Conservation (phyloP, 2,329 filamentous ascomycete species). For the Helminthosporium solani region DNA sequence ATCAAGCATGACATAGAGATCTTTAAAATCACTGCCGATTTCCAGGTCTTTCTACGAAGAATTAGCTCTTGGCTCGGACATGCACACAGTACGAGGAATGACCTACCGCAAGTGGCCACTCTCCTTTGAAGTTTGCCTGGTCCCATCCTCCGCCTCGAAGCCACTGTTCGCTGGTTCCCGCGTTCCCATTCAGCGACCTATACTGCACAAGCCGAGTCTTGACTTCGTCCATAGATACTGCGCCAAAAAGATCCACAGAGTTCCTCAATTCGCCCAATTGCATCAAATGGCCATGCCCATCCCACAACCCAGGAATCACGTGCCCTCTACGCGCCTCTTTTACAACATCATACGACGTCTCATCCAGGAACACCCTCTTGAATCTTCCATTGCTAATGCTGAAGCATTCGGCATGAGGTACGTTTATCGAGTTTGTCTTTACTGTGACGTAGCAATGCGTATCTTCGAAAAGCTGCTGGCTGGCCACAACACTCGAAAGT, state of each 20-base stretch:
- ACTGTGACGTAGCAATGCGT: conserved; percentile 50
- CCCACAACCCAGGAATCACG: conserved; percentile 68
- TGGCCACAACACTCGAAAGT: conserved; percentile 25
- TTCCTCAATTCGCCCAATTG: conserved; percentile 68
- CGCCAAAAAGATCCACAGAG: conserved; percentile 64
- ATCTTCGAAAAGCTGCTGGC: conserved; percentile 26
- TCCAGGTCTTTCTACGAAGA: conserved; percentile 54
- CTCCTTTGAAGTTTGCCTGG: conserved; percentile 63
- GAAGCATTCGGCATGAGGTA: conserved; percentile 55
- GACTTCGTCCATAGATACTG: conserved; percentile 57
- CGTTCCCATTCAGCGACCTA: conserved; percentile 50
- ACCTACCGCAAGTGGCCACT: conserved; percentile 63
- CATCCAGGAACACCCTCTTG: conserved; percentile 47
- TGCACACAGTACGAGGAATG: too few relatives aligned
- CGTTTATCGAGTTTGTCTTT: conserved; percentile 43
- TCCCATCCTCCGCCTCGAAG: conserved; percentile 70
- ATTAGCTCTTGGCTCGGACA: background rate
- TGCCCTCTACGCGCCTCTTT: conserved; percentile 48
- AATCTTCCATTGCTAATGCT: conserved; percentile 56
- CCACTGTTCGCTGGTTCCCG: conserved; percentile 60
- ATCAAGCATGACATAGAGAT: conserved; percentile 67
- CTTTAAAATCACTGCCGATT: conserved; percentile 53
- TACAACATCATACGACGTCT: conserved; percentile 30
- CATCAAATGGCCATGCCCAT: conserved; percentile 68
- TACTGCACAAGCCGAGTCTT: conserved; percentile 55